Evolutionary conservation across 345 rosid genomes (phyloP), one percentile per base, ranked within the genome.

Genomic region (Salix dunnii): DNA sequence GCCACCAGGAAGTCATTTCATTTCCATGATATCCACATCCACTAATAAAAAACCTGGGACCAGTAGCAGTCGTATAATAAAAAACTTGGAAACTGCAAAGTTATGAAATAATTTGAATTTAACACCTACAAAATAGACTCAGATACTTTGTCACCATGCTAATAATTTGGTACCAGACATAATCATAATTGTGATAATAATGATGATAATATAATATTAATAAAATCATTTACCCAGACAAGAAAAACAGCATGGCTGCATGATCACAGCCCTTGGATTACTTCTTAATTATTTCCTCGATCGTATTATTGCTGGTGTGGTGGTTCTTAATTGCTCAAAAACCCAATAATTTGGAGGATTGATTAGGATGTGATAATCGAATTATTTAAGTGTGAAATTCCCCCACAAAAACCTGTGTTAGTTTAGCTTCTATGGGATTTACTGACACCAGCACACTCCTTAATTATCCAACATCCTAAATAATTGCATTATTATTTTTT

Each of bases 81-180:
- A 36, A 33, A 33, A 67, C 25, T 80, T 72, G 67, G 58, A 72
- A 78, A 69, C 78, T 65, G 48, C 62, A 55, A 55, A 12, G 48
- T 12, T 43, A 43, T 43, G 48, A 43, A 43, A 13, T 18, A 7
- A n/a, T n/a, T n/a, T n/a, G n/a, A n/a, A n/a, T n/a, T n/a, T n/a
- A n/a, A n/a, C n/a, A n/a, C n/a, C n/a, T n/a, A n/a, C n/a, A n/a
- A n/a, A n/a, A n/a, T n/a, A n/a, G n/a, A n/a, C n/a, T n/a, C n/a
- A n/a, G n/a, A n/a, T n/a, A n/a, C n/a, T n/a, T n/a, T n/a, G n/a
- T n/a, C n/a, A n/a, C n/a, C n/a, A n/a, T n/a, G n/a, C n/a, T n/a
- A n/a, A n/a, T n/a, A n/a, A n/a, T 83, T 82, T 55, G 82, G 88
- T 80, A 80, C 66, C 40, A 70, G 63, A 68, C 71, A 66, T 75